Conservation (phyloP, 1,284 basidiomycete genomes). For the Irpex rosettiformis region DNA sequence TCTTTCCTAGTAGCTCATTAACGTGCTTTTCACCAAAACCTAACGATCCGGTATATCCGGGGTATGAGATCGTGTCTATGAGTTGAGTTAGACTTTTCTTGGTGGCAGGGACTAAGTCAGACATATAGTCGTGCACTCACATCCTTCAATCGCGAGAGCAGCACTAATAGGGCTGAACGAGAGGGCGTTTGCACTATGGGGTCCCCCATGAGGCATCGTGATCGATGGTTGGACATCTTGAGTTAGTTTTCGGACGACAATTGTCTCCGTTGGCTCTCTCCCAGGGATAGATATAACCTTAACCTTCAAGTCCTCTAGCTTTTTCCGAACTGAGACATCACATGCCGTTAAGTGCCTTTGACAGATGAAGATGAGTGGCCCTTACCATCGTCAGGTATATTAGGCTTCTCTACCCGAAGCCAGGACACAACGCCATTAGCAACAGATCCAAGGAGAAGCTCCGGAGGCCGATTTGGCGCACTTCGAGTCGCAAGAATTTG, state of each 20-base stretch:
- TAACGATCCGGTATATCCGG: constrained; percentile 70
- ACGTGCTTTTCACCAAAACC: constrained; percentile 51
- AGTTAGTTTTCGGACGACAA: constrained; percentile 37
- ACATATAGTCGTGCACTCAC: too few species aligned
- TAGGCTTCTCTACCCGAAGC: constrained; percentile 40
- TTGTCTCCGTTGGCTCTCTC: constrained; percentile 48
- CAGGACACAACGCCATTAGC: constrained; percentile 32
- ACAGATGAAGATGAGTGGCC: not conserved
- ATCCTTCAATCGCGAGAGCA: constrained; percentile 57
- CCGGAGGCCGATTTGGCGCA: constrained; percentile 42
- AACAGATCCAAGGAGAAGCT: constrained; percentile 47
- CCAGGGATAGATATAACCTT: constrained; percentile 45
- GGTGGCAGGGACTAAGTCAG: not conserved
- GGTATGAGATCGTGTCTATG: constrained; percentile 54
- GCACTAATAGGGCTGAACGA: constrained; percentile 41
- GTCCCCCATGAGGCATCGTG: constrained; percentile 66
- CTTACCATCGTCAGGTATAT: constrained; percentile 38
- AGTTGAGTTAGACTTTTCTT: not conserved
- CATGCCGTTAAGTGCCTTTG: not conserved
- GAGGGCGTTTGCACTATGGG: constrained; percentile 50
- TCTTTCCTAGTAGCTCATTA: constrained; percentile 46
- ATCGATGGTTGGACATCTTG: constrained; percentile 37
- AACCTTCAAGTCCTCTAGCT: constrained; percentile 37
- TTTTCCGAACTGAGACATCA: constrained; percentile 35
- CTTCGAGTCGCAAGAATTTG: constrained; percentile 51